A percentile compares a stretch with the other conserved stretches of the same genome.
phyloP scores from a whole-genome alignment of 2,329 filamentous ascomycete genomes.

The Cercospora zeina region DNA sequence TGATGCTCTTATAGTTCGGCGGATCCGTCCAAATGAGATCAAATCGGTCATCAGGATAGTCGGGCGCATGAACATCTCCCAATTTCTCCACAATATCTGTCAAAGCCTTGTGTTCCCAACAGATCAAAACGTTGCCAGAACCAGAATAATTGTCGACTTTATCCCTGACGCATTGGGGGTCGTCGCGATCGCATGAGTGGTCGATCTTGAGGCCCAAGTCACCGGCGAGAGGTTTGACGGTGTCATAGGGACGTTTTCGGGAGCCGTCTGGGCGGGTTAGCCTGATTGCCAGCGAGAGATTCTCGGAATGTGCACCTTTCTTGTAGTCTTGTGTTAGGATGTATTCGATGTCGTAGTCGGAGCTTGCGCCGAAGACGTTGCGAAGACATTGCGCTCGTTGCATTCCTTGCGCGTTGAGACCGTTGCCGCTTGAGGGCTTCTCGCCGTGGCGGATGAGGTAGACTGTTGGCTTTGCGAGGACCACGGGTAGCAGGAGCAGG shows the following conservation, averaged over 20 bases:
- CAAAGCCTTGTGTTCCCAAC: slow-evolving; percentile 61
- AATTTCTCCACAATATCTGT: slow-evolving; percentile 55
- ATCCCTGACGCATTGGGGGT: slow-evolving; percentile 56
- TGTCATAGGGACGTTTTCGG: slow-evolving; percentile 57
- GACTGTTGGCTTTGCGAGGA: slow-evolving; percentile 50
- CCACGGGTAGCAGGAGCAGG: slow-evolving; percentile 24
- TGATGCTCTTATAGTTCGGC: slow-evolving; percentile 52
- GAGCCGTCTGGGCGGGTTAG: slow-evolving; percentile 47
- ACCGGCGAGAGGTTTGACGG: slow-evolving; percentile 57
- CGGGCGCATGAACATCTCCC: slow-evolving; percentile 53
- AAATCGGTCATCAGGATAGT: slow-evolving; percentile 52
- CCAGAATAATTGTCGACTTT: slow-evolving; percentile 46
- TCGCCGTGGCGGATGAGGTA: slow-evolving; percentile 67
- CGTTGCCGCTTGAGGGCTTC: slow-evolving; percentile 56
- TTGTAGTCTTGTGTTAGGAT: slow-evolving; percentile 61
- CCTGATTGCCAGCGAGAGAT: neutral
- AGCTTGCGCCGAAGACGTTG: slow-evolving; percentile 56
- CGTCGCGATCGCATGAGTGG: slow-evolving; percentile 57
- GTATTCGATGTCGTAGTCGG: slow-evolving; percentile 57
- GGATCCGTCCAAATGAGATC: slow-evolving; percentile 62
- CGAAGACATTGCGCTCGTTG: slow-evolving; percentile 62
- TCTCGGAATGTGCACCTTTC: slow-evolving; percentile 41
- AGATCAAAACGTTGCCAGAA: slow-evolving; percentile 60
- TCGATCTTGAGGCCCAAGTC: slow-evolving; percentile 60
- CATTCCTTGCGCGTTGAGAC: slow-evolving; percentile 54